These are phyloP conservation scores for Colletotrichum camelliae DNA, from an alignment of 2,329 filamentous ascomycete genomes.

Conservation along the genomic window DNA sequence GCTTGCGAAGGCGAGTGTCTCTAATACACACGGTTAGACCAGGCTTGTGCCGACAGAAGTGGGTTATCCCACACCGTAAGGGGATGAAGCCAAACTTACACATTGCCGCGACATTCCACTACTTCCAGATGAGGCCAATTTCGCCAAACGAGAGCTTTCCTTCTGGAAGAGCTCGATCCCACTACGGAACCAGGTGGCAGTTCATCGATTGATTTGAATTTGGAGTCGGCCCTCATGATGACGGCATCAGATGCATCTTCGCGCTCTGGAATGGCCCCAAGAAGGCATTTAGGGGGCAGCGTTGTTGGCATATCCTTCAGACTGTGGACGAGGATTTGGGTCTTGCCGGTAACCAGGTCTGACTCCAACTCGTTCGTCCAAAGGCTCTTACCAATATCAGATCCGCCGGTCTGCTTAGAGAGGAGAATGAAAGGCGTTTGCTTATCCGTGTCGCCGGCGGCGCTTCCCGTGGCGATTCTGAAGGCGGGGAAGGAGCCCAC, in stretches of 20 bases:
- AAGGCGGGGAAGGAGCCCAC: not conserved
- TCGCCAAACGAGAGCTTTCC: not conserved
- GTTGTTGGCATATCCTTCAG: slow-evolving; percentile 23
- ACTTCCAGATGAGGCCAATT: slow-evolving; percentile 20
- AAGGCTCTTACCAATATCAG: slow-evolving; percentile 22
- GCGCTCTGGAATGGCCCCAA: slow-evolving; percentile 13
- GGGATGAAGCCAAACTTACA: slow-evolving; percentile 2
- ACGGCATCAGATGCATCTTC: slow-evolving; percentile 20
- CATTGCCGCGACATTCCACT: slow-evolving; percentile 19
- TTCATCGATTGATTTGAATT: slow-evolving; percentile 15
- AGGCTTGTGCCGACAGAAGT: no score
- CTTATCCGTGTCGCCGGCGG: slow-evolving; percentile 27
- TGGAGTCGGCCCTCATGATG: slow-evolving; percentile 5
- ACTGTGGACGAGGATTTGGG: slow-evolving; percentile 18
- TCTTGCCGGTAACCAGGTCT: slow-evolving; percentile 12
- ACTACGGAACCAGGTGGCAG: slow-evolving; percentile 13
- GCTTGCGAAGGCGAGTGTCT: slow-evolving; percentile 21
- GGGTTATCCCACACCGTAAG: no score
- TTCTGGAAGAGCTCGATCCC: slow-evolving; percentile 1
- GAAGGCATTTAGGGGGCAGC: slow-evolving; percentile 6
- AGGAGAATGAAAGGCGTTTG: slow-evolving; percentile 20
- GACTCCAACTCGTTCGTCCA: slow-evolving; percentile 22
- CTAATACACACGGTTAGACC: not conserved
- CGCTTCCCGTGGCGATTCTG: slow-evolving; percentile 29
- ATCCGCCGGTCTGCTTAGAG: slow-evolving; percentile 23